Base-by-base conservation (phyloP, 345 rosid species). In the Boechera stricta region DNA sequence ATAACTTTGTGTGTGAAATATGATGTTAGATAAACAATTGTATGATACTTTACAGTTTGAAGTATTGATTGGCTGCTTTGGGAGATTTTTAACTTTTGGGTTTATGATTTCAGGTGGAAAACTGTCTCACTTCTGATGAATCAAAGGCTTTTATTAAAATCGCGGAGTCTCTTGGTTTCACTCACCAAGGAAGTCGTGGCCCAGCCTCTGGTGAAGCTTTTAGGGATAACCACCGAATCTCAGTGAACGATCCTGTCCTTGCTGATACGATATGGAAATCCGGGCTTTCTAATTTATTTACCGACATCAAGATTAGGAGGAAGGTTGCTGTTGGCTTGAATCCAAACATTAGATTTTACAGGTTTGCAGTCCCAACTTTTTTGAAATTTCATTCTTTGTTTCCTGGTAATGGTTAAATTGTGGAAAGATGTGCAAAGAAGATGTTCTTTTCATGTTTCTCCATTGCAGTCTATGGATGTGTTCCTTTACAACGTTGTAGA, bases 101-200 rank as follows among this genome's bases (percentile, higher is more conserved):
- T 39, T 16, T 7, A 8, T 16, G 51, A 13, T 38, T 76, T 73
- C 86, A 92, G 99, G 94, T 92, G 71, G 88, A 78, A 6, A 84
- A 86, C 66, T 91, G 88, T 84, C 82, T 95, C 21, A 84, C 87
- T 18, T 51, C 90, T 33, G 86, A 85, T 35, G 99, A 95, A 80
- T 87, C 90, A 8, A 85, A 79, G 76, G 88, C 84, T 24, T 95
- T 95, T 35, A 28, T 91, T 41, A 85, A 82, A 77, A 83, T 60
- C 13, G 90, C 93, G 4, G 99, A 92, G 83, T 80, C 94, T 69
- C 78, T 86, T 1, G 99, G 97, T 57, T 92, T 92, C 80, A 84
- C 68, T 49, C 98, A 88, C 77, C 99, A 89, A 80, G 97, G 98
- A 73, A 92, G 97, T 80, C 98, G 85, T 73, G 98, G 99, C 6